Conservation (phyloP, 805 yeast species). For the Cyberlindnera maclurae region DNA sequence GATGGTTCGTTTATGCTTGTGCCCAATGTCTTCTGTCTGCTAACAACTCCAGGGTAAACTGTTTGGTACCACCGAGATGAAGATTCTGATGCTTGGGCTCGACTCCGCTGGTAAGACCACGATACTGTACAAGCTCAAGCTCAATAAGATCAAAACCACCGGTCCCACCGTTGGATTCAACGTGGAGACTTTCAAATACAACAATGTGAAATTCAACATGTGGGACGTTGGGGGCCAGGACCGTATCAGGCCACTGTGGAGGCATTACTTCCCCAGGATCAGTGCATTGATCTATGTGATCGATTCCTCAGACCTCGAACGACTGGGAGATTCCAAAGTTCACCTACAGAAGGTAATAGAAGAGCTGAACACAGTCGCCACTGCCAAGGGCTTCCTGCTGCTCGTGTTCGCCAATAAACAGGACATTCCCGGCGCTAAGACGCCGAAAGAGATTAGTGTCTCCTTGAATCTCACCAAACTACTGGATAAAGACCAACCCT, state of each 20-base stretch:
- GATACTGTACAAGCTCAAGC: constrained; percentile 73
- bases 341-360: constrained; percentile 72
- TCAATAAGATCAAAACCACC: constrained; percentile 68
- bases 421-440: constrained; percentile 85
- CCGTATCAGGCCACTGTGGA: constrained; percentile 86
- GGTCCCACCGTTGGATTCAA: constrained; percentile 95
- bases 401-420: constrained; percentile 90
- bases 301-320: constrained; percentile 66
- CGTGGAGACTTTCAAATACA: constrained; percentile 78
- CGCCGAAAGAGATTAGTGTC: constrained; percentile 80
- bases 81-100: constrained; percentile 82
- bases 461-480: constrained; percentile 53
- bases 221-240: constrained; percentile 98
- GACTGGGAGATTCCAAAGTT: constrained; percentile 70
- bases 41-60: constrained; percentile 29
- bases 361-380: constrained; percentile 51
- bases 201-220: constrained; percentile 76
- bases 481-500: constrained; percentile 59
- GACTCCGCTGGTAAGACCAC: constrained; percentile 94
- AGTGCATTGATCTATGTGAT: constrained; percentile 88
- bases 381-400: constrained; percentile 65
- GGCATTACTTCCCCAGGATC: constrained; percentile 91
- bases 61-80: constrained; percentile 48
- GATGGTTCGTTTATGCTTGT: constrained; percentile 18
- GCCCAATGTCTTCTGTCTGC: not conserved